Percentiles rank a stretch among this genome's conserved stretches.
These are phyloP conservation scores for Tuber indicum DNA, from an alignment of 495 filamentous ascomycete genomes.

Conservation along the genomic window DNA sequence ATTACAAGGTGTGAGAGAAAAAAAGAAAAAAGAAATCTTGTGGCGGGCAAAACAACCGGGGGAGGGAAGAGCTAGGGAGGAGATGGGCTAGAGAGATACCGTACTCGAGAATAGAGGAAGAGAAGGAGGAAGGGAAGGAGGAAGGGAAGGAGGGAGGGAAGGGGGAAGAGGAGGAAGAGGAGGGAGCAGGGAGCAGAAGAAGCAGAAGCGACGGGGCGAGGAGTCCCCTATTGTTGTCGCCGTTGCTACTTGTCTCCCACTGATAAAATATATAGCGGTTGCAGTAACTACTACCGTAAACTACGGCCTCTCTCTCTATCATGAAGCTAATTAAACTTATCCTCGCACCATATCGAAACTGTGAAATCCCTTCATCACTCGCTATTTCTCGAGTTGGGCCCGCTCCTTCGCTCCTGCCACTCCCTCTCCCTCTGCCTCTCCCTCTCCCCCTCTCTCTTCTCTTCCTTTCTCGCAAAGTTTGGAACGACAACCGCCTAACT, in stretches of 20 bases:
- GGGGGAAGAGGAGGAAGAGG: no score
- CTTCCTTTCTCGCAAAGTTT: background rate
- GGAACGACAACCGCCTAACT: constrained; percentile 8
- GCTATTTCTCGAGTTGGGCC: background rate
- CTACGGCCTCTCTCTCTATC: background rate
- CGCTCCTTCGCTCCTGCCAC: background rate
- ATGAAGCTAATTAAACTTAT: background rate
- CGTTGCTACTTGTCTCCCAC: background rate
- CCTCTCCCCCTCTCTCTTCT: background rate
- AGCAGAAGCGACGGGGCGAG: background rate
- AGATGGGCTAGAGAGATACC: no score
- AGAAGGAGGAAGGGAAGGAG: no score
- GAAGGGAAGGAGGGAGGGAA: background rate
- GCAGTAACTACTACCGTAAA: background rate
- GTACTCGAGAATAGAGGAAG: background rate
- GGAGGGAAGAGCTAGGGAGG: background rate
- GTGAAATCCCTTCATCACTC: background rate
- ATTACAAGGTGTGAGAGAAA: background rate
- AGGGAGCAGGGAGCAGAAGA: background rate
- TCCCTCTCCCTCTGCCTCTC: background rate
- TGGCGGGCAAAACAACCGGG: constrained; percentile 28
- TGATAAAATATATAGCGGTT: background rate
- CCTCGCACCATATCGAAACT: background rate
- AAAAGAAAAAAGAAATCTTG: constrained; percentile 17
- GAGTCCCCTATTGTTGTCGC: background rate